Evolutionary conservation across 108 stramenopile genomes (phyloP).

Genomic region (Discostella pseudostelligera): DNA sequence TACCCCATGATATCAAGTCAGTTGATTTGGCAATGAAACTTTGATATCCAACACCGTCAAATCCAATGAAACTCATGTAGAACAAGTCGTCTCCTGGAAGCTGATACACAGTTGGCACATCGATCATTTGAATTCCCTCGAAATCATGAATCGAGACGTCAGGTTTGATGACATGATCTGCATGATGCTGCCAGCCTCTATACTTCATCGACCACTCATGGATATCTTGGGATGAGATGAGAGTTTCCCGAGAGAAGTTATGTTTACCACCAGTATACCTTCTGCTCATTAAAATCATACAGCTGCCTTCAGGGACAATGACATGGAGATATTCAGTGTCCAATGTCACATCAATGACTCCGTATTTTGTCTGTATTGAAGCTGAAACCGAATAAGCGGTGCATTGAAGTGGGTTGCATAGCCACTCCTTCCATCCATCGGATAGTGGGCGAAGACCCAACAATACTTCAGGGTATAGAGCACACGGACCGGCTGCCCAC

Average conservation of each 20-base stretch:
- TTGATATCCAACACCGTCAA: constrained; percentile 41
- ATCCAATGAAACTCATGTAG: constrained; percentile 47
- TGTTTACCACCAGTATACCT: constrained; percentile 18
- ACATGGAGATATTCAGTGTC: constrained; percentile 15
- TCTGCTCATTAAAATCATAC: constrained; percentile 36
- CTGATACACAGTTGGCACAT: constrained; percentile 47
- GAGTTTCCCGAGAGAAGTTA: constrained; percentile 12
- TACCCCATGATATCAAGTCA: constrained; percentile 35
- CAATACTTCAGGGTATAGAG: constrained; percentile 34
- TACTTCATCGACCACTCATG: constrained; percentile 39
- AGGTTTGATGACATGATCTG: constrained; percentile 30
- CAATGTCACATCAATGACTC: constrained; percentile 14
- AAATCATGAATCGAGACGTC: constrained; percentile 26
- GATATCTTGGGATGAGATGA: constrained; percentile 24
- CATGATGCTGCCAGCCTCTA: constrained; percentile 35
- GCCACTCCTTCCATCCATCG: constrained; percentile 39
- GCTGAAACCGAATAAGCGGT: neutral
- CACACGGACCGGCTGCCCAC: constrained; percentile 42
- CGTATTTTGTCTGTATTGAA: constrained; percentile 20
- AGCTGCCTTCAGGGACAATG: constrained; percentile 25
- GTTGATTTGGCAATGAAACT: constrained; percentile 40
- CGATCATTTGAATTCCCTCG: constrained; percentile 40
- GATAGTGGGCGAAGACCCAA: constrained; percentile 37
- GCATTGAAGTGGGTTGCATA: constrained; percentile 25
- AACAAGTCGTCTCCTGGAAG: constrained; percentile 35